phyloP scores from a whole-genome alignment of 108 stramenopile species.

The Cyclotella choctawhatcheeana region DNA sequence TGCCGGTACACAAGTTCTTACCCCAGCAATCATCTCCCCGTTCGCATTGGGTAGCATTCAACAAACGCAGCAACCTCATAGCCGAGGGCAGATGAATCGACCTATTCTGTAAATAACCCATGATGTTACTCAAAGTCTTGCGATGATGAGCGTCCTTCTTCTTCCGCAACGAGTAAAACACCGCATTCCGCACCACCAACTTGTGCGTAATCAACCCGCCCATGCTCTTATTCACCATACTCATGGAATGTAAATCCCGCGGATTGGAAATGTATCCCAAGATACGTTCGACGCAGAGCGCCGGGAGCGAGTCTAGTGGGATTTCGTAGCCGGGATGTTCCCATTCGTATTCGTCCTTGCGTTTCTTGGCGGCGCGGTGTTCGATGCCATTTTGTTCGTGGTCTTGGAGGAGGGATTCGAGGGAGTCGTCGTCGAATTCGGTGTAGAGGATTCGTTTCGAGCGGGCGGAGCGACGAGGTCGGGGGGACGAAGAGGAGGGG shows the following conservation, averaged over 20 bases:
- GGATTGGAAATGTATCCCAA: slow-evolving; percentile 31
- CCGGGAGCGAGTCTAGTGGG: slow-evolving; percentile 39
- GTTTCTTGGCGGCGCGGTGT: slow-evolving; percentile 20
- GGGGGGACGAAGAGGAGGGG: not conserved
- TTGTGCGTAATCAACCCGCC: slow-evolving; percentile 34
- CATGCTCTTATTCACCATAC: slow-evolving; percentile 23
- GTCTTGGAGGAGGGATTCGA: slow-evolving; percentile 45
- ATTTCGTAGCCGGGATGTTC: slow-evolving; percentile 38
- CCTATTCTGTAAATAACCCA: slow-evolving; percentile 31
- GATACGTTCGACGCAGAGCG: slow-evolving; percentile 43
- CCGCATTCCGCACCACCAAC: slow-evolving; percentile 41
- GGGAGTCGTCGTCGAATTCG: slow-evolving; percentile 36
- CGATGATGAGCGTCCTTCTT: slow-evolving; percentile 26
- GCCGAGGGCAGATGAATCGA: slow-evolving; percentile 48
- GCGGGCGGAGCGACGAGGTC: slow-evolving; percentile 4
- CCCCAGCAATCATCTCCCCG: slow-evolving; percentile 50
- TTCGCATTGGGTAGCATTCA: slow-evolving; percentile 48
- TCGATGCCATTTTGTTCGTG: slow-evolving; percentile 36
- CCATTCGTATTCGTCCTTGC: slow-evolving; percentile 24
- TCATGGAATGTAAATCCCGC: slow-evolving; percentile 32
- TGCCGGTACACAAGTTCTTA: slow-evolving; percentile 40
- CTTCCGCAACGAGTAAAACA: slow-evolving; percentile 41
- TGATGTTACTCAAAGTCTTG: slow-evolving; percentile 33
- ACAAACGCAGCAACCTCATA: slow-evolving; percentile 31
- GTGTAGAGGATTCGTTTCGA: slow-evolving; percentile 1